Evolutionary conservation across 2,329 filamentous ascomycete genomes (phyloP).

Genomic region (Talaromyces funiculosus): DNA sequence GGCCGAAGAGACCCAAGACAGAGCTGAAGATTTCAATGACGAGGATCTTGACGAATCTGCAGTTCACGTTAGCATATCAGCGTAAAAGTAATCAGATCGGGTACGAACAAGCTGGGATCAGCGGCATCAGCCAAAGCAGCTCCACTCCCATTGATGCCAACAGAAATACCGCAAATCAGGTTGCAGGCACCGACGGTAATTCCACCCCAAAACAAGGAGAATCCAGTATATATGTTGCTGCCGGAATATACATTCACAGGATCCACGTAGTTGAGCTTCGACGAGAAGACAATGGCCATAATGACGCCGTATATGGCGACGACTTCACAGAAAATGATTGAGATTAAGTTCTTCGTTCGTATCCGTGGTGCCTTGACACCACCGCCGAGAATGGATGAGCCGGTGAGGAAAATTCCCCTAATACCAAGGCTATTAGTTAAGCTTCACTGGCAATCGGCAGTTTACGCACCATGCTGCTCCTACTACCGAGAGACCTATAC

Average conservation of each 20-base stretch:
- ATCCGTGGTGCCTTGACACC: constrained; percentile 96
- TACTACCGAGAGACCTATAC: constrained; percentile 92
- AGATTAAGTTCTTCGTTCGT: constrained; percentile 98
- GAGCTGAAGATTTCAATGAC: constrained; percentile 99
- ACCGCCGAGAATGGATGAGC: constrained; percentile 92
- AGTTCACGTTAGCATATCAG: constrained; percentile 8
- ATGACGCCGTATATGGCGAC: constrained; percentile 99
- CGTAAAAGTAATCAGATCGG: not conserved
- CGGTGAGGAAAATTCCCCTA: constrained; percentile 99
- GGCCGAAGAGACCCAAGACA: constrained; percentile 88
- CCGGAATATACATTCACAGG: constrained; percentile 64
- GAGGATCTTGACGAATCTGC: constrained; percentile 93
- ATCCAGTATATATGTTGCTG: constrained; percentile 88
- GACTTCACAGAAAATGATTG: constrained; percentile 99
- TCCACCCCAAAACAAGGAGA: constrained; percentile 91
- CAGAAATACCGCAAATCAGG: constrained; percentile 88
- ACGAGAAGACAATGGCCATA: constrained; percentile 97
- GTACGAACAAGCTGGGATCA: constrained; percentile 74
- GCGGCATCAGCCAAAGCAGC: constrained; percentile 94
- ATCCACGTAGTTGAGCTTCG: constrained; percentile 67
- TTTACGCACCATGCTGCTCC: constrained; percentile 81
- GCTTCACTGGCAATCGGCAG: not conserved
- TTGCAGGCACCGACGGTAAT: constrained; percentile 95
- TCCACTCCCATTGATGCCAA: constrained; percentile 96
- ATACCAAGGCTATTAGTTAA: constrained; percentile 10